Percentiles rank a stretch among this genome's conserved stretches.
phyloP scores from a whole-genome alignment of 768 basidiomycete species.

The Kwoniella dejecticola region DNA sequence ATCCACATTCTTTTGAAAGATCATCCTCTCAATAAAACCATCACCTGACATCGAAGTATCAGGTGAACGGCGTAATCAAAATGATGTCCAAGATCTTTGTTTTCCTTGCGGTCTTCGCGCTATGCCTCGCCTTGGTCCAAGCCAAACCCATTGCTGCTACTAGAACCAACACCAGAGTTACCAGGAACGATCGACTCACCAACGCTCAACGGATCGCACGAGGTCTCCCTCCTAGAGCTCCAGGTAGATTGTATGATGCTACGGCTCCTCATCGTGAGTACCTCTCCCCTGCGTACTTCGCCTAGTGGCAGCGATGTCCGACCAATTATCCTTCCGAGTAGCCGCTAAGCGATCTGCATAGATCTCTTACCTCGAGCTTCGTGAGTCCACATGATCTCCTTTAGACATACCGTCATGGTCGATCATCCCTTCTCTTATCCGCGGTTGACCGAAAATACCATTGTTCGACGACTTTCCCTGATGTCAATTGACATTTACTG shows the following conservation, averaged over 20 bases:
- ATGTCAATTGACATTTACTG: too few species aligned
- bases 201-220: conserved; percentile 16
- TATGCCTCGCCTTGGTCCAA: background rate
- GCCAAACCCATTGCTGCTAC: background rate
- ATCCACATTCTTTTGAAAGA: background rate
- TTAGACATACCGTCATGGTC: background rate
- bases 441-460: too few species aligned
- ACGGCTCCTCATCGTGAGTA: conserved; percentile 13
- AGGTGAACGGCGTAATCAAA: background rate
- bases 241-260: conserved; percentile 11
- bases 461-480: too few species aligned
- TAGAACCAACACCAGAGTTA: background rate
- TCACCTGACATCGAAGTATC: background rate
- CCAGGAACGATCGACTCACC: conserved; percentile 3
- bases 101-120: conserved; percentile 1
- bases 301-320: too few species aligned
- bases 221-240: conserved; percentile 1
- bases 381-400: background rate
- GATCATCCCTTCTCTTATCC: background rate
- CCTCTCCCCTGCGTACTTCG: too few species aligned
- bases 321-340: too few species aligned
- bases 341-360: background rate
- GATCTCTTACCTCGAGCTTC: background rate
- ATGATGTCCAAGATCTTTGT: conserved; percentile 5
- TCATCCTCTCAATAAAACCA: background rate